Evolutionary conservation across 495 filamentous ascomycete genomes (phyloP), one percentile per base, ranked within the genome.

Genomic region (Lophiotrema nucula): DNA sequence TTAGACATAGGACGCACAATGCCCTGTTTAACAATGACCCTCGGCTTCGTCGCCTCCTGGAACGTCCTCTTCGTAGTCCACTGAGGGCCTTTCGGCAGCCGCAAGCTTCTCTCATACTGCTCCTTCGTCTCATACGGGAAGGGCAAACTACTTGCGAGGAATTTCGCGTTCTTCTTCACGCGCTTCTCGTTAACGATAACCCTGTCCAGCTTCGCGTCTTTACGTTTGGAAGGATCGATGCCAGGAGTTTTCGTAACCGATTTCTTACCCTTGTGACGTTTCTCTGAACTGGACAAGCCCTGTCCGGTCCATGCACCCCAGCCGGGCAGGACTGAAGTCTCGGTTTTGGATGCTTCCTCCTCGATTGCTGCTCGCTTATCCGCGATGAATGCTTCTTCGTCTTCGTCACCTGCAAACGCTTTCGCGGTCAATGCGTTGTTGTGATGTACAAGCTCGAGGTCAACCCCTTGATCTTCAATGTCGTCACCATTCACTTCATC

Each of bases 151-250:
- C 83, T 82, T 10, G 95, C 90, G 56, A 96, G 79, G 69, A 93
- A 97, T 66, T 89, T 91, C 64, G 79, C 79, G 73, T 95, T 97
- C 89, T 97, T 97, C 77, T 90, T 92, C 22, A 90, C 79, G 28
- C 81, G 76, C 76, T 92, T 96, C 80, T 98, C 88, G 65, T 87
- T 96, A 61, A 98, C 89, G 55, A 98, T 96, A 10, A 95, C 92
- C 44, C 81, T 81, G 53, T 86, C 81, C 26, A 96, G 72, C 74
- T 86, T 88, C 27, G 81, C 83, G 67, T 98, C 93, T 72, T 91
- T 88, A 19, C 93, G 81, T 47, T 87, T 77, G 58, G 87, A 86
- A 23, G 78, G 74, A 67, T 88, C 86, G 56, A 96, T 77, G n/a
- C 93, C 93, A 48, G 87, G 81, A 28, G 85, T 70, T 62, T 82